phyloP scores from a whole-genome alignment of 139 green algal genomes.

The Coelastrella sp. region DNA sequence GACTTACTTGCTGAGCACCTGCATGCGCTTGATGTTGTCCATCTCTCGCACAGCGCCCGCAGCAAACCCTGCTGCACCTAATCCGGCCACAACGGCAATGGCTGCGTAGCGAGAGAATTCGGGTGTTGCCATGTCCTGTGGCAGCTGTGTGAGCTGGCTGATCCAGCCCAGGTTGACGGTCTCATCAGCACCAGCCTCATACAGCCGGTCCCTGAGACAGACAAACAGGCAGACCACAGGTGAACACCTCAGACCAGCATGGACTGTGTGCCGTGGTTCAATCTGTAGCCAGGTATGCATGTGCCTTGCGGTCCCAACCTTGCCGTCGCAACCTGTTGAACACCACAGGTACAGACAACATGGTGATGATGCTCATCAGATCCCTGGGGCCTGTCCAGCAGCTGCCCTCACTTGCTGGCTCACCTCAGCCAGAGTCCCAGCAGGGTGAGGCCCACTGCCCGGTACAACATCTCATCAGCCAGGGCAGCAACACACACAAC shows the following conservation, averaged over 20 bases:
- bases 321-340: not conserved
- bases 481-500: conserved; percentile 46
- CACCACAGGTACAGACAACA: not conserved
- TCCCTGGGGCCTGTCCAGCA: not conserved
- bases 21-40: conserved; percentile 15
- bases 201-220: conserved; percentile 57
- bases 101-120: conserved; percentile 38
- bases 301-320: not conserved
- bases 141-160: not conserved
- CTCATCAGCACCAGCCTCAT: conserved; percentile 59
- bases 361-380: not conserved
- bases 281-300: not conserved
- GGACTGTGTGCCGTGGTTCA: not conserved
- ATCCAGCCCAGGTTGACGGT: conserved; percentile 27
- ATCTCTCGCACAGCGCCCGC: conserved; percentile 27
- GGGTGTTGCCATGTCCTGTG: not conserved
- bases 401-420: not conserved
- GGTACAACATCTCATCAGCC: conserved; percentile 75
- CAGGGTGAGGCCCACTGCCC: conserved; percentile 63
- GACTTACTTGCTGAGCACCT: conserved; percentile 4
- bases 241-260: not conserved
- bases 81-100: conserved; percentile 43
- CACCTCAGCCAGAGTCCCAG: conserved; percentile 58
- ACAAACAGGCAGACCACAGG: not conserved
- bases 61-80: conserved; percentile 47